Percentiles rank a stretch among this genome's conserved stretches.
These are phyloP conservation scores for Ochromonas danica DNA, from an alignment of 108 stramenopile species.

Conservation along the genomic window DNA sequence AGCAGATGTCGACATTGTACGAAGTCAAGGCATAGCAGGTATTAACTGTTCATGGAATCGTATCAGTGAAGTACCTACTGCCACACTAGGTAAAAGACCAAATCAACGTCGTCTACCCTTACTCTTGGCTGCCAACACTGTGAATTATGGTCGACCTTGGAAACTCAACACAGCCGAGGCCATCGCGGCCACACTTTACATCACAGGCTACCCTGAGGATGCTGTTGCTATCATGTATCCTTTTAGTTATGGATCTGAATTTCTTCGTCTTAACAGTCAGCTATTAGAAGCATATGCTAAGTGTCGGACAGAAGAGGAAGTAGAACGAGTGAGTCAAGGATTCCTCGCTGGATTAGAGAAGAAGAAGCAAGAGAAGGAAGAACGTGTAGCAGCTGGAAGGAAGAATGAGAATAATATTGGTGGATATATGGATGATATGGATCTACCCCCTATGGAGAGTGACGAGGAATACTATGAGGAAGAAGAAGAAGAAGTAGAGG, in stretches of 20 bases:
- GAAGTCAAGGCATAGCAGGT: slow-evolving; percentile 76
- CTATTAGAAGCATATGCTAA: slow-evolving; percentile 75
- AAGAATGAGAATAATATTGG: not conserved
- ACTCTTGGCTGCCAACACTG: slow-evolving; percentile 94
- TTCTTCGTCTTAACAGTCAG: slow-evolving; percentile 77
- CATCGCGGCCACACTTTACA: slow-evolving; percentile 70
- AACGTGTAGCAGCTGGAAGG: not conserved
- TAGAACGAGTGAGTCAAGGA: slow-evolving; percentile 38
- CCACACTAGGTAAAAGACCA: slow-evolving; percentile 56
- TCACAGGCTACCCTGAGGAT: slow-evolving; percentile 63
- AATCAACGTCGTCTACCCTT: slow-evolving; percentile 94
- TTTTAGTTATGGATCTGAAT: slow-evolving; percentile 93
- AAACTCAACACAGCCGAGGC: slow-evolving; percentile 59
- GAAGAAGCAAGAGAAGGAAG: not conserved
- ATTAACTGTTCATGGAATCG: slow-evolving; percentile 98
- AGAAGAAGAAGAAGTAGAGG: not conserved
- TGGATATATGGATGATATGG: slow-evolving; percentile 27
- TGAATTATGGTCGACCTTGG: slow-evolving; percentile 94
- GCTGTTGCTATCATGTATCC: slow-evolving; percentile 78
- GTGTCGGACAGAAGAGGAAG: slow-evolving; percentile 69
- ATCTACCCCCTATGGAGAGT: not conserved
- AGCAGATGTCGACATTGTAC: slow-evolving; percentile 66
- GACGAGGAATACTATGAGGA: not conserved
- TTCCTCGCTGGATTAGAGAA: not conserved
- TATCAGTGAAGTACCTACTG: slow-evolving; percentile 71